A percentile compares a stretch with the other conserved stretches of the same genome.
phyloP scores from a whole-genome alignment of 495 filamentous ascomycete species.

The Astrothelium subdiscretum region DNA sequence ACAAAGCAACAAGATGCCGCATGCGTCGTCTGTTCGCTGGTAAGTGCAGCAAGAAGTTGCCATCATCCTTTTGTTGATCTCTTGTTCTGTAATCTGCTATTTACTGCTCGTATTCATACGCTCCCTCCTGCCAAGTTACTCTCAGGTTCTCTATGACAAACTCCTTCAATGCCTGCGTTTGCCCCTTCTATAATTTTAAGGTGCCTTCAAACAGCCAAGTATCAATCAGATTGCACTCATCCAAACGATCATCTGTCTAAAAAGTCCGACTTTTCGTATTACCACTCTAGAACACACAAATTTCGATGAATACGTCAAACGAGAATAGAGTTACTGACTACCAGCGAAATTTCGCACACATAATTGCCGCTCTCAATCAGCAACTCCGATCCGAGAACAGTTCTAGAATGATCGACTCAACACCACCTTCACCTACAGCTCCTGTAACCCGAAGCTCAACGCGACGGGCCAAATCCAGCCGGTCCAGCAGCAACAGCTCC shows the following conservation, averaged over 20 bases:
- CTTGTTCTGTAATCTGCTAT: background rate
- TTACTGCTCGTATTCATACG: background rate
- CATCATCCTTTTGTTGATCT: background rate
- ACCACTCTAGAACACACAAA: background rate
- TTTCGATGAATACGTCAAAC: background rate
- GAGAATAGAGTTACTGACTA: background rate
- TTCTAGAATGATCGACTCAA: background rate
- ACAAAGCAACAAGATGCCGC: background rate
- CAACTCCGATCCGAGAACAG: background rate
- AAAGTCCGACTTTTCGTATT: background rate
- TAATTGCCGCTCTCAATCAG: background rate
- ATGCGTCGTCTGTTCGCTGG: background rate
- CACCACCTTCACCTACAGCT: background rate
- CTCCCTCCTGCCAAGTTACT: background rate
- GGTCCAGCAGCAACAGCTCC: slow-evolving; percentile 12
- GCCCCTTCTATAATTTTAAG: background rate
- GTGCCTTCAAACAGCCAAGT: background rate
- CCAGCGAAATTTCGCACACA: background rate
- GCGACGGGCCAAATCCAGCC: slow-evolving; percentile 7
- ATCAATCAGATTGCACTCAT: background rate
- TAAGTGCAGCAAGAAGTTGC: background rate
- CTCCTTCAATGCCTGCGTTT: background rate
- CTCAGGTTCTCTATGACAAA: background rate
- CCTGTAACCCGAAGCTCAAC: background rate
- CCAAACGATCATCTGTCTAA: background rate